phyloP scores from a whole-genome alignment of 768 basidiomycete species.

The Crassisporium funariophilum region DNA sequence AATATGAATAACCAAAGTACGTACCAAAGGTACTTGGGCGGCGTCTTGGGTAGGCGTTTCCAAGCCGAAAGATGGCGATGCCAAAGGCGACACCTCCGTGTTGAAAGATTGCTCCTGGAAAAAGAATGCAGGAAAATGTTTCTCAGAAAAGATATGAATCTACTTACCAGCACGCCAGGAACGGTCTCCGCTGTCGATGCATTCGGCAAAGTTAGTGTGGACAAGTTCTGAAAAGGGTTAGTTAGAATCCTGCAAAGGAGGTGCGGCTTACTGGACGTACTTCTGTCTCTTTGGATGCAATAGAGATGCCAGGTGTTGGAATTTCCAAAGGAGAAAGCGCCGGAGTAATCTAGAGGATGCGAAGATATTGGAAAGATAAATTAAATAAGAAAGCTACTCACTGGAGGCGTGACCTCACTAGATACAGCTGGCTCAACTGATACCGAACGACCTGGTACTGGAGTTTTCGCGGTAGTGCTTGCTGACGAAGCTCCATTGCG shows the following conservation, averaged over 20 bases:
- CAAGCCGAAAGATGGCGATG: not conserved
- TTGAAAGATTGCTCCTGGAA: not conserved
- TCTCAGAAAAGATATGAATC: not conserved
- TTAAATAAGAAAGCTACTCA: not conserved
- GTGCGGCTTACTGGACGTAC: not conserved
- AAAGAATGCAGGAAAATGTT: not conserved
- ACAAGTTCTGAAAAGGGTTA: not conserved
- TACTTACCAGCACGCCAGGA: not conserved
- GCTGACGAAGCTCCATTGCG: not conserved
- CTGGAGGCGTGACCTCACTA: not conserved
- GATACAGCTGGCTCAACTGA: not conserved
- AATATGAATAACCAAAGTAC: not conserved
- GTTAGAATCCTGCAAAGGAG: not conserved
- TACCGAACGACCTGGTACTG: not conserved
- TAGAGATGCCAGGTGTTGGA: not conserved
- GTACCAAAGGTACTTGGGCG: not conserved
- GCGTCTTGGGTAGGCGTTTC: not conserved
- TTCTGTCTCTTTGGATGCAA: not conserved
- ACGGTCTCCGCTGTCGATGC: not conserved
- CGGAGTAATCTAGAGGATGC: not conserved
- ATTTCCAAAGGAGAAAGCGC: not conserved
- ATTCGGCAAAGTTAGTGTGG: not conserved
- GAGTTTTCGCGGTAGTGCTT: not conserved
- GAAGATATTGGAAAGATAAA: not conserved
- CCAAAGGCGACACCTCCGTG: not conserved